Base-by-base conservation (phyloP, 306 rosid species). In the Gillenia trifoliata region DNA sequence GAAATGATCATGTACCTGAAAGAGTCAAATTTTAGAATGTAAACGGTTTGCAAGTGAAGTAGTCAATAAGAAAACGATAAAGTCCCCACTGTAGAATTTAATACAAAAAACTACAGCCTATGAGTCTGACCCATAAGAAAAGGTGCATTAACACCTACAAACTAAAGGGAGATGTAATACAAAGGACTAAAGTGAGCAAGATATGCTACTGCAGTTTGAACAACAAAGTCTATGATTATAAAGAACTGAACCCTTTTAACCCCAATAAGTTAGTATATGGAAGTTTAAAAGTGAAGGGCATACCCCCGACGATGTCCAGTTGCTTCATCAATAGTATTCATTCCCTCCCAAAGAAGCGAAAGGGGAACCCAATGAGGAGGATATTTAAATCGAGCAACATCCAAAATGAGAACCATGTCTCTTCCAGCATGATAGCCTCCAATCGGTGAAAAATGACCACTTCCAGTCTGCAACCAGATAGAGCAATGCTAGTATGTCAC, bases 361-460 rank as follows among this genome's bases (percentile, higher is more conserved):
- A 91, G 88, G 17, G 96, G 98, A 83, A 94, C 94, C 98, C 98
- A 94, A 20, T 91, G 98, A 56, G 97, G 95, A 79, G 97, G 98
- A 82, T 94, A 91, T 73, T 94, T 91, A 73, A 91, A 94, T 72
- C 98, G 90, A 30, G 98, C 94, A 56, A 91, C 98, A 84, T 94
- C 98, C 92, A 94, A 82, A 45, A 94, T 81, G 73, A 94, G 96
- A 73, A 86, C 93, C 95, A 94, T 82, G 73, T 94, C 98, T 75
- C 84, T 91, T 73, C 78, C 90, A 40, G 88, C 83, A 77, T 91
- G 97, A 75, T 94, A 94, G 41, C 96, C 97, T 29, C 98, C 97
- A 66, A 94, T 75, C 1, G 98, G 98, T 31, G 98, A 94, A 85
- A 94, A 94, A 80, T 94, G 98, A 11, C 98, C 97, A 5, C 9